These are phyloP conservation scores for Apiospora sp. DNA, from an alignment of 2,329 filamentous ascomycete genomes.

Conservation along the genomic window DNA sequence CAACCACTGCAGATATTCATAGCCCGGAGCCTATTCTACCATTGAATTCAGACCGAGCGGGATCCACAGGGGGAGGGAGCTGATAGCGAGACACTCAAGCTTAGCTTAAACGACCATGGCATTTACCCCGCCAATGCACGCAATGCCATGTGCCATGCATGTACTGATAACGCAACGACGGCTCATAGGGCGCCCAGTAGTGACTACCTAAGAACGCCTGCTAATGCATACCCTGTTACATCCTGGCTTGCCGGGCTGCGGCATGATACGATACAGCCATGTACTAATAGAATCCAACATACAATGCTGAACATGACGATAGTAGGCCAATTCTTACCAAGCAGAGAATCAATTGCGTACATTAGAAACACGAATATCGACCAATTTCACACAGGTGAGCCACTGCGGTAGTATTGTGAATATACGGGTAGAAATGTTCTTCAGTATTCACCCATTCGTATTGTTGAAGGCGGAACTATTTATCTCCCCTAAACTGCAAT, in stretches of 20 bases:
- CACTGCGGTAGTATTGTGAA: background rate
- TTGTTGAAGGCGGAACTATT: background rate
- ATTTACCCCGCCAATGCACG: conserved; percentile 9
- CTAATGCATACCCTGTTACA: background rate
- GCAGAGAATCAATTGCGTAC: background rate
- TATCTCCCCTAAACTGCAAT: background rate
- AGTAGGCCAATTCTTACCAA: background rate
- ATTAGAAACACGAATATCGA: background rate
- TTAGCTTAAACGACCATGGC: conserved; percentile 16
- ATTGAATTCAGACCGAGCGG: background rate
- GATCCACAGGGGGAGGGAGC: conserved; percentile 1
- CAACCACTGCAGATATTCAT: background rate
- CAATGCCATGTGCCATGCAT: conserved; percentile 20
- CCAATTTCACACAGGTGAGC: background rate
- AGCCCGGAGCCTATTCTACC: conserved; percentile 13
- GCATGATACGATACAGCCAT: background rate
- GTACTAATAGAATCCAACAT: background rate
- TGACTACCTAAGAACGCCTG: conserved; percentile 9
- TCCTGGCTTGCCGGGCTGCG: background rate
- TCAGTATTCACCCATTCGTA: background rate
- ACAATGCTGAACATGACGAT: background rate
- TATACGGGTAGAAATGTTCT: background rate
- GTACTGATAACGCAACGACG: conserved; percentile 21
- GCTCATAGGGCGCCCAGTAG: conserved; percentile 10
- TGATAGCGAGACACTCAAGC: conserved; percentile 14